These are phyloP conservation scores for Gracilaria gracilis DNA, from an alignment of 23 red algal species.

Conservation along the genomic window DNA sequence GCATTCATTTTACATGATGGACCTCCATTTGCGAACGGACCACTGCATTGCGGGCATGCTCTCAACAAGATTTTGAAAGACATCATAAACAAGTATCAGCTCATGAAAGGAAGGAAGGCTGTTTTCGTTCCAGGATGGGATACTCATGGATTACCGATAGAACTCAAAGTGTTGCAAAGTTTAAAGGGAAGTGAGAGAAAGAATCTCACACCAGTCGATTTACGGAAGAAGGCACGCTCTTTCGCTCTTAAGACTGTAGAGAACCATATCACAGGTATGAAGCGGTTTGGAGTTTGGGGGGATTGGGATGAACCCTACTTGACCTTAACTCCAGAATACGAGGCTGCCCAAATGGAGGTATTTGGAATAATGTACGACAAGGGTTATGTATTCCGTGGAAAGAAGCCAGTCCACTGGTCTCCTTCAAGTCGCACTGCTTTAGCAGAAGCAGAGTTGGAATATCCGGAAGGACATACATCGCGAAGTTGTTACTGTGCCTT, in stretches of 20 bases:
- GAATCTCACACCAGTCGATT: slow-evolving; percentile 44
- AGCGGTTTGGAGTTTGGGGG: slow-evolving; percentile 95
- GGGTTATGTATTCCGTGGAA: slow-evolving; percentile 94
- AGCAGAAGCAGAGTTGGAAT: slow-evolving; percentile 98
- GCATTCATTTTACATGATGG: slow-evolving; percentile 94
- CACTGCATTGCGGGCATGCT: slow-evolving; percentile 96
- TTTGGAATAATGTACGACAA: slow-evolving; percentile 94
- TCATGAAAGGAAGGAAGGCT: slow-evolving; percentile 78
- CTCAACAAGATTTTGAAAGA: slow-evolving; percentile 99
- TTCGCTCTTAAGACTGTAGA: slow-evolving; percentile 88
- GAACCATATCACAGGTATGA: slow-evolving; percentile 79
- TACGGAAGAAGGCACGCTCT: slow-evolving; percentile 72
- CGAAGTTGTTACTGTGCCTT: slow-evolving; percentile 88
- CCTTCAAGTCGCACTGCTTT: slow-evolving; percentile 91
- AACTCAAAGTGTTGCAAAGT: slow-evolving; percentile 92
- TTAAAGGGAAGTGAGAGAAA: slow-evolving; percentile 60
- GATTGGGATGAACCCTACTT: slow-evolving; percentile 94
- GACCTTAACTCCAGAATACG: slow-evolving; percentile 87
- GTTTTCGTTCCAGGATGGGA: slow-evolving; percentile 98
- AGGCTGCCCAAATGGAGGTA: slow-evolving; percentile 96
- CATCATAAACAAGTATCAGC: slow-evolving; percentile 90
- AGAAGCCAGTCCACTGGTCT: slow-evolving; percentile 99
- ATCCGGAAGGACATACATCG: slow-evolving; percentile 95
- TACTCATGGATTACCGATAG: slow-evolving; percentile 97
- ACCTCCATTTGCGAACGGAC: slow-evolving; percentile 97